Evolutionary conservation across 1,284 basidiomycete genomes (phyloP).

Genomic region (Kalmanozyma brasiliensis): DNA sequence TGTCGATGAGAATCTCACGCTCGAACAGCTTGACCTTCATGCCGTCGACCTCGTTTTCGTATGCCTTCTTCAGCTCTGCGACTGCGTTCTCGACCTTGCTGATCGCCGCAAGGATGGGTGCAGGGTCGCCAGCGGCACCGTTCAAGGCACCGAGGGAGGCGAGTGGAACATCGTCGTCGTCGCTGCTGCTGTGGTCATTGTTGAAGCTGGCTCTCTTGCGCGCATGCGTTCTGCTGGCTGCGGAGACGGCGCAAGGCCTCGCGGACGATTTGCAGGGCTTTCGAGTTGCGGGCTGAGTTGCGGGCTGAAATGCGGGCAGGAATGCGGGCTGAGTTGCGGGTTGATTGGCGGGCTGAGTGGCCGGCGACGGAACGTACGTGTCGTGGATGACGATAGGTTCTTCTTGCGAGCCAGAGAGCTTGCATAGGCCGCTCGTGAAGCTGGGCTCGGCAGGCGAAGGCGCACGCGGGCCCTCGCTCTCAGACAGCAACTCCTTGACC

Average conservation of each 20-base stretch:
- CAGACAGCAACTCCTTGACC: constrained; percentile 3
- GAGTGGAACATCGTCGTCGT: constrained; percentile 18
- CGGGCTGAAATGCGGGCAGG: background rate
- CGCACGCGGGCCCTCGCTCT: background rate
- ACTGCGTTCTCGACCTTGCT: constrained; percentile 8
- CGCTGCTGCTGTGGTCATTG: constrained; percentile 4
- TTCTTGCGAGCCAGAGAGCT: background rate
- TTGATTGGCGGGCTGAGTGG: background rate
- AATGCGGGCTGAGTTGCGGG: background rate
- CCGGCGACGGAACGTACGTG: background rate
- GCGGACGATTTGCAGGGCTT: background rate
- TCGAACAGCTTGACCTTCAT: constrained; percentile 14
- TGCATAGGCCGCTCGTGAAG: background rate
- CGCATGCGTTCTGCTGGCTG: background rate
- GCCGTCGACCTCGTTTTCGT: constrained; percentile 5
- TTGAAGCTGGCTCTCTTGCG: background rate
- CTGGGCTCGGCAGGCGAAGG: constrained; percentile 8
- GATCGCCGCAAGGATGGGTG: constrained; percentile 1
- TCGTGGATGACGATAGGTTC: too few relatives aligned
- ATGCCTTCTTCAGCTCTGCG: constrained; percentile 9
- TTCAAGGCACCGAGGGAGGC: background rate
- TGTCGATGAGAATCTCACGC: constrained; percentile 15
- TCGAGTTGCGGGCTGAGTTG: background rate
- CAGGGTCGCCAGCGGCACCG: background rate
- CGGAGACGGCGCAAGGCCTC: background rate